Conservation (phyloP, 176 grass and related monocot genomes). For the Eragrostis nindensis region DNA sequence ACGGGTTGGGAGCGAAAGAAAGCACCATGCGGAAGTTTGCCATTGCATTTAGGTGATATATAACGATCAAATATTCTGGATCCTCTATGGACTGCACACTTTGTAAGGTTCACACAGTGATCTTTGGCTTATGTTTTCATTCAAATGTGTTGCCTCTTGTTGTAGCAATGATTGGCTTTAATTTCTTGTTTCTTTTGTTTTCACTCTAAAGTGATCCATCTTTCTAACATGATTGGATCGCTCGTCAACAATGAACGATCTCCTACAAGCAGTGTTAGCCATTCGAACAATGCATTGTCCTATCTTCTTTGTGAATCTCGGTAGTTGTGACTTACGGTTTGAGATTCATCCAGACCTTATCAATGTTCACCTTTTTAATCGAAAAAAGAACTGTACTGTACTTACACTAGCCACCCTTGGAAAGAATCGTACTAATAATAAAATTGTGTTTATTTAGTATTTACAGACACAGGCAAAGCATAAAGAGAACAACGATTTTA, state of each 20-base stretch:
- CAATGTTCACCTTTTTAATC: neutral
- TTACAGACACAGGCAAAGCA: slow-evolving; percentile 4
- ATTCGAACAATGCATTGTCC: neutral
- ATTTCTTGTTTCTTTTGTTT: slow-evolving; percentile 41
- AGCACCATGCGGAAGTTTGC: neutral
- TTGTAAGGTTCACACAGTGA: slow-evolving; percentile 14
- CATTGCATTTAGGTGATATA: slow-evolving; percentile 16
- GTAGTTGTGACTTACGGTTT: neutral
- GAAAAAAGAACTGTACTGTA: neutral
- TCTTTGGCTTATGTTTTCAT: slow-evolving; percentile 15
- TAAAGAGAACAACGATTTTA: neutral
- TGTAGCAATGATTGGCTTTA: slow-evolving; percentile 7
- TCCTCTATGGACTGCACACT: neutral
- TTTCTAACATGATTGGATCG: neutral
- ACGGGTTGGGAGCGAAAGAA: slow-evolving; percentile 10
- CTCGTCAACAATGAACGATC: slow-evolving; percentile 4
- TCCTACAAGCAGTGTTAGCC: neutral
- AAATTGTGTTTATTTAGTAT: slow-evolving; percentile 11
- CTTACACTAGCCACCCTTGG: neutral
- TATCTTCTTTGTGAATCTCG: neutral
- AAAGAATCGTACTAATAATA: neutral
- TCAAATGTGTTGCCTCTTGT: slow-evolving; percentile 9
- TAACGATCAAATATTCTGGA: slow-evolving; percentile 6
- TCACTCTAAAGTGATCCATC: slow-evolving; percentile 12
- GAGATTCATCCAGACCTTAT: too few species aligned